Conservation (phyloP, 352 stramenopile genomes). For the Pythium apleroticum region DNA sequence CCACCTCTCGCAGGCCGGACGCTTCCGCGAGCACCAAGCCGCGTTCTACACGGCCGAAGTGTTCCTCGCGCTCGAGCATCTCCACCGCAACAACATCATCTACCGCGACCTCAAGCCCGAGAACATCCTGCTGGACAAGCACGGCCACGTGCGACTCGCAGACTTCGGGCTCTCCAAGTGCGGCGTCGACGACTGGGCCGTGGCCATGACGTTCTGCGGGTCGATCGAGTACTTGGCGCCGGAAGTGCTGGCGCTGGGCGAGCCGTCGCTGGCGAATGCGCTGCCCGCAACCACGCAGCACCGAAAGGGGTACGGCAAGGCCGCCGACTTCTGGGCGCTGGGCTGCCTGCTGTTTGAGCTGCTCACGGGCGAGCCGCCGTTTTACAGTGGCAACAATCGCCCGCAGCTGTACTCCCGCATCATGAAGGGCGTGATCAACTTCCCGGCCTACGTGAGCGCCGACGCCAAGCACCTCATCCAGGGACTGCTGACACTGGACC, state of each 20-base stretch:
- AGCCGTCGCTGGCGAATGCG: slow-evolving; percentile 27
- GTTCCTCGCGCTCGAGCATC: slow-evolving; percentile 73
- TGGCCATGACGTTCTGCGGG: slow-evolving; percentile 82
- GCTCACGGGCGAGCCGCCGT: slow-evolving; percentile 83
- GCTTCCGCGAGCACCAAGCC: slow-evolving; percentile 76
- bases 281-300: not conserved
- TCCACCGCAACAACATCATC: slow-evolving; percentile 75
- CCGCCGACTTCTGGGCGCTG: slow-evolving; percentile 90
- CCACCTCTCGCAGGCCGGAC: slow-evolving; percentile 72
- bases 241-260: slow-evolving; percentile 61
- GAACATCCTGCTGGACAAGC: slow-evolving; percentile 88
- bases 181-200: slow-evolving; percentile 58
- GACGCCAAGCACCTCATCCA: slow-evolving; percentile 57
- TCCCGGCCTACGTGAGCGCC: slow-evolving; percentile 50
- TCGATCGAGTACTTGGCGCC: slow-evolving; percentile 88
- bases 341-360: slow-evolving; percentile 89
- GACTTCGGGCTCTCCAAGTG: slow-evolving; percentile 91
- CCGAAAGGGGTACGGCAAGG: slow-evolving; percentile 75
- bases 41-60: slow-evolving; percentile 90
- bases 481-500: slow-evolving; percentile 51
- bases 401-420: slow-evolving; percentile 63
- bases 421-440: slow-evolving; percentile 43
- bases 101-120: slow-evolving; percentile 91
- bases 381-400: slow-evolving; percentile 73
- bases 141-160: slow-evolving; percentile 85